Percentiles rank a stretch among this genome's conserved stretches.
These are phyloP conservation scores for Skeletonema tropicum DNA, from an alignment of 108 stramenopile genomes.

Conservation along the genomic window DNA sequence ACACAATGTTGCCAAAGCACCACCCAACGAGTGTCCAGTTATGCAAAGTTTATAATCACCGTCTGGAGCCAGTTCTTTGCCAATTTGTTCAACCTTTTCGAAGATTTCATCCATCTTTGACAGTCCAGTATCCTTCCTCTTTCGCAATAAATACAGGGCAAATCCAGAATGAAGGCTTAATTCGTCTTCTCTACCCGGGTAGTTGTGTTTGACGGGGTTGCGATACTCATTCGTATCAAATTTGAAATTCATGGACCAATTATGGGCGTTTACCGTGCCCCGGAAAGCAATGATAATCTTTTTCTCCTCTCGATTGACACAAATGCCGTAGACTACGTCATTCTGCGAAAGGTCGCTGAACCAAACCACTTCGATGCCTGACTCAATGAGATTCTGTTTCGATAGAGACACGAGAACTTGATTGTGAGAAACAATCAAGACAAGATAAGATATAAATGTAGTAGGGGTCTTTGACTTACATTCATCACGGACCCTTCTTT, in stretches of 20 bases:
- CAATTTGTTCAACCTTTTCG: conserved; percentile 21
- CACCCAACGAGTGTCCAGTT: conserved; percentile 49
- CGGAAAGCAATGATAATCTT: conserved; percentile 28
- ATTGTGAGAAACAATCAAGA: background rate
- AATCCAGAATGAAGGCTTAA: conserved; percentile 24
- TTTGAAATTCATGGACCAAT: conserved; percentile 21
- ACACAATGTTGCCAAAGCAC: conserved; percentile 49
- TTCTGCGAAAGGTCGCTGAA: conserved; percentile 18
- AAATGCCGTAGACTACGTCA: conserved; percentile 38
- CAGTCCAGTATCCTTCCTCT: conserved; percentile 22
- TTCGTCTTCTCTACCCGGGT: conserved; percentile 16
- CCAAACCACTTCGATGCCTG: conserved; percentile 33
- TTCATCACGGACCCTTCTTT: conserved; percentile 4
- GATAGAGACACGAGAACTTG: background rate
- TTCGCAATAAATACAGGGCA: conserved; percentile 24
- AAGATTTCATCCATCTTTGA: conserved; percentile 32
- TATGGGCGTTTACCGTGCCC: conserved; percentile 26
- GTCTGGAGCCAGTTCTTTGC: conserved; percentile 20
- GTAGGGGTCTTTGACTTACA: background rate
- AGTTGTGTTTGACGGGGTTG: conserved; percentile 26
- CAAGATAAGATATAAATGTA: background rate
- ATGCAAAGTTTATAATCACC: conserved; percentile 31
- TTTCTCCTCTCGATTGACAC: conserved; percentile 19
- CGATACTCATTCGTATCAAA: conserved; percentile 16
- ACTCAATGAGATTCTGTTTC: conserved; percentile 25